phyloP scores from a whole-genome alignment of 176 grass and related monocot species.

The Puya raimondii region DNA sequence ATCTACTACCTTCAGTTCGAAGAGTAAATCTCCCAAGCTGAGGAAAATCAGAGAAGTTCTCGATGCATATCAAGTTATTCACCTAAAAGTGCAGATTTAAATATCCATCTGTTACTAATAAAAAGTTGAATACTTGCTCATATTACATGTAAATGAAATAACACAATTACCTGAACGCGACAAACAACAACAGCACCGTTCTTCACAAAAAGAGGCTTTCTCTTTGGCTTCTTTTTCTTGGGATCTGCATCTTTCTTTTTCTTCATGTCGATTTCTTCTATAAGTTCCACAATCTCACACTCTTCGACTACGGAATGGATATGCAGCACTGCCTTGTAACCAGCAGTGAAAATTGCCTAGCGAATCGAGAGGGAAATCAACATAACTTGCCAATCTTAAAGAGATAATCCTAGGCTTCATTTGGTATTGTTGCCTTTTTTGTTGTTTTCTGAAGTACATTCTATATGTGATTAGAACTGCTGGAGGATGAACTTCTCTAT shows the following conservation, averaged over 20 bases:
- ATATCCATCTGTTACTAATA: conserved; percentile 18
- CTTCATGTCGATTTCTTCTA: conserved; percentile 91
- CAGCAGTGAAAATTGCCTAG: conserved; percentile 95
- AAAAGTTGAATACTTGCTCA: neutral
- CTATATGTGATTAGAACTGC: too few relatives aligned
- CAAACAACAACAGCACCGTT: conserved; percentile 94
- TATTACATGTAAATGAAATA: conserved; percentile 3
- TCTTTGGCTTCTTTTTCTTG: conserved; percentile 73
- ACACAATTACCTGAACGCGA: conserved; percentile 54
- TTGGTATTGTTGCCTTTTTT: too few relatives aligned
- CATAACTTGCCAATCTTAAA: neutral
- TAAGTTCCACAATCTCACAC: conserved; percentile 92
- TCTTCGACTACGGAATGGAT: conserved; percentile 95
- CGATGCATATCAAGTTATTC: conserved; percentile 82
- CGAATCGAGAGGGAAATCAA: neutral
- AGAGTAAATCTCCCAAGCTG: conserved; percentile 98
- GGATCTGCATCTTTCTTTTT: conserved; percentile 64
- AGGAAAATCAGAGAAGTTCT: conserved; percentile 75
- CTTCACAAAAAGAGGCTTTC: conserved; percentile 93
- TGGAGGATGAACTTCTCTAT: too few relatives aligned
- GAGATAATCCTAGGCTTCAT: neutral
- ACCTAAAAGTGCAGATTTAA: conserved; percentile 35
- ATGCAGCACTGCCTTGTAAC: conserved; percentile 89
- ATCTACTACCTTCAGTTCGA: conserved; percentile 63
- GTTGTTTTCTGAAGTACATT: too few relatives aligned